Evolutionary conservation across 805 yeast genomes (phyloP), one percentile per base, ranked within the genome.

Genomic region (Yarrowia sp.): DNA sequence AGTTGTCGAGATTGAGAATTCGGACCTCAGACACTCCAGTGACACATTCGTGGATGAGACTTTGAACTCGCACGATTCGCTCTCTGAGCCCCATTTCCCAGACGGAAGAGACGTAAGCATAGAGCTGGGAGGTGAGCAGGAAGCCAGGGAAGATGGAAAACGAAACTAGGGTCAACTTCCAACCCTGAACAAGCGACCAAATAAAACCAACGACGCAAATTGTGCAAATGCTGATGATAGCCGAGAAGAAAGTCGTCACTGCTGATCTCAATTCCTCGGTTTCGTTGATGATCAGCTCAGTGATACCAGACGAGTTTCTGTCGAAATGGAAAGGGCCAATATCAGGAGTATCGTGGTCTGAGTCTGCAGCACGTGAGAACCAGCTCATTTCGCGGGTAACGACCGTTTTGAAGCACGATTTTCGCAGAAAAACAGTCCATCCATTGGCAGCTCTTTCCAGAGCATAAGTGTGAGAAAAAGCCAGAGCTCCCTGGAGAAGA

Each of bases 101-200:
- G 10, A 71, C 76, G 70, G 84, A 87, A 41, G 89, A 77, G 3
- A 86, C 64, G 0, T 75, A 70, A 8, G 90, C 86, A 76, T 86
- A 91, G 0, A 81, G 55, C 0, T 80, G 77, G 2, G 93, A 84
- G 1, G 86, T 74, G 0, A 85, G 35, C 0, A 85, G 73, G 64
- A 90, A 86, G 12, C 87, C 71, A 0, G 97, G 96, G 14, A 90
- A 82, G 76, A 92, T 81, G 0, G 97, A 83, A 11, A 93, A 73
- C 1, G 97, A 96, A 1, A 91, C 95, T 10, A 94, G 78, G 1
- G 97, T 85, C 50, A 95, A 79, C 73, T 89, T 90, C 98, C 98
- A 95, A 0, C 97, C 97, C 11, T 83, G 76, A 0, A 82, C 83
- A 1, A 92, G 71, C 0, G 97, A 87, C 98, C 98, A 95, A 8